These are phyloP conservation scores for Cantharellus anzutake DNA, from an alignment of 768 basidiomycete genomes.

Conservation along the genomic window DNA sequence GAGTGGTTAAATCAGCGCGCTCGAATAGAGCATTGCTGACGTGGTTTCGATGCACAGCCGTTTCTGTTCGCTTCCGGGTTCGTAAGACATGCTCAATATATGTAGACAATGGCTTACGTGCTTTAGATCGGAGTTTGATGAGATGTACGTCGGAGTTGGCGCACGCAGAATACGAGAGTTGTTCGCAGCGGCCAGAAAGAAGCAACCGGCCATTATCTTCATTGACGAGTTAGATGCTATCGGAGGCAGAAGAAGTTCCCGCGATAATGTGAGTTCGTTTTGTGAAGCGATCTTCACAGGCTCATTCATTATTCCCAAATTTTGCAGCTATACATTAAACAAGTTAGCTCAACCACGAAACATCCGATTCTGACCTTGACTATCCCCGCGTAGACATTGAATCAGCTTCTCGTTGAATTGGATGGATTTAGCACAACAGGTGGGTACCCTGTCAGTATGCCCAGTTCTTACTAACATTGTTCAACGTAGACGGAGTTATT, in stretches of 20 bases:
- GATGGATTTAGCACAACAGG: constrained; percentile 80
- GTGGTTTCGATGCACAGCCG: constrained; percentile 20
- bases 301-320: constrained; percentile 18
- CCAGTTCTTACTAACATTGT: too few relatives aligned
- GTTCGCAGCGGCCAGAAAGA: constrained; percentile 84
- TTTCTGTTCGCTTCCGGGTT: constrained; percentile 94
- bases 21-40: background rate
- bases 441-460: background rate
- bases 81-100: constrained; percentile 10
- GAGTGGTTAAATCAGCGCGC: constrained; percentile 5
- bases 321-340: constrained; percentile 46
- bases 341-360: constrained; percentile 16
- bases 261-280: constrained; percentile 30
- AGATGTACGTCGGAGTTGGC: constrained; percentile 86
- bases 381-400: constrained; percentile 36
- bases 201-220: constrained; percentile 93
- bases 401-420: constrained; percentile 92
- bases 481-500: constrained; percentile 60
- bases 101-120: background rate
- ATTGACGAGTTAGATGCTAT: constrained; percentile 94
- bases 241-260: constrained; percentile 67
- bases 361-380: background rate
- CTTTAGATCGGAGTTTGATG: constrained; percentile 78
- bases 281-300: constrained; percentile 12
- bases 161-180: constrained; percentile 91